phyloP scores from a whole-genome alignment of 345 rosid species.

The Draba incana region DNA sequence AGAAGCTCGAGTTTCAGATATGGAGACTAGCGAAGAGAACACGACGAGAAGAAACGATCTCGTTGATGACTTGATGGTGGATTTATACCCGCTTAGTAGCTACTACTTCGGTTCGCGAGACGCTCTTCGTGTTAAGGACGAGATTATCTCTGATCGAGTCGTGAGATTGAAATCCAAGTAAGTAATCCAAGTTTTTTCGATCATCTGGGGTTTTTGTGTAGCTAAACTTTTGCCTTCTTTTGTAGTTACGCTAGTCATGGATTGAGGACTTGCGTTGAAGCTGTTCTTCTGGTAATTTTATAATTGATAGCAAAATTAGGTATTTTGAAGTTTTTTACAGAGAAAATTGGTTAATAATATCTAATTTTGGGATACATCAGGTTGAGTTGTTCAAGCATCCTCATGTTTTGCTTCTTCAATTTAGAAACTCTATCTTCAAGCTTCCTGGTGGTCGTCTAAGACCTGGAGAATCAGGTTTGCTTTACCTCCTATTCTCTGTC shows the following conservation, averaged over 20 bases:
- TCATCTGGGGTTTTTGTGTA: background rate
- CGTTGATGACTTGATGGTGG: slow-evolving; percentile 39
- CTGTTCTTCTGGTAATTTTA: slow-evolving; percentile 67
- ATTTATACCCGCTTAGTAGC: slow-evolving; percentile 67
- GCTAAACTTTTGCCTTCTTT: background rate
- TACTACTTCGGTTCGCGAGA: slow-evolving; percentile 86
- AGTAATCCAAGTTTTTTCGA: slow-evolving; percentile 43
- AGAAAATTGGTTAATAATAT: background rate
- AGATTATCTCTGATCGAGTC: slow-evolving; percentile 57
- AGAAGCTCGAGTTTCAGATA: slow-evolving; percentile 36
- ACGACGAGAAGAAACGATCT: slow-evolving; percentile 15
- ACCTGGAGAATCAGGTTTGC: slow-evolving; percentile 73
- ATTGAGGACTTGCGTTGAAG: slow-evolving; percentile 81
- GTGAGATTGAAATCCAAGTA: slow-evolving; percentile 74
- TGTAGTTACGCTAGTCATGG: slow-evolving; percentile 71
- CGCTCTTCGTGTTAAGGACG: slow-evolving; percentile 56
- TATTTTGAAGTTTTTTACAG: background rate
- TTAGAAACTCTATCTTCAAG: slow-evolving; percentile 65
- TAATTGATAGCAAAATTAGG: slow-evolving; percentile 13
- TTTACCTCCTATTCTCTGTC: background rate
- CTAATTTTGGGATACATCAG: slow-evolving; percentile 44
- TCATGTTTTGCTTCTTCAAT: slow-evolving; percentile 75
- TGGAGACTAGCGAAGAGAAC: slow-evolving; percentile 26
- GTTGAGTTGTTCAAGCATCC: slow-evolving; percentile 91
- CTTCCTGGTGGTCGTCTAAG: slow-evolving; percentile 90